Evolutionary conservation across 768 basidiomycete species (phyloP), one percentile per base, ranked within the genome.

Genomic region (Trametes villosa): DNA sequence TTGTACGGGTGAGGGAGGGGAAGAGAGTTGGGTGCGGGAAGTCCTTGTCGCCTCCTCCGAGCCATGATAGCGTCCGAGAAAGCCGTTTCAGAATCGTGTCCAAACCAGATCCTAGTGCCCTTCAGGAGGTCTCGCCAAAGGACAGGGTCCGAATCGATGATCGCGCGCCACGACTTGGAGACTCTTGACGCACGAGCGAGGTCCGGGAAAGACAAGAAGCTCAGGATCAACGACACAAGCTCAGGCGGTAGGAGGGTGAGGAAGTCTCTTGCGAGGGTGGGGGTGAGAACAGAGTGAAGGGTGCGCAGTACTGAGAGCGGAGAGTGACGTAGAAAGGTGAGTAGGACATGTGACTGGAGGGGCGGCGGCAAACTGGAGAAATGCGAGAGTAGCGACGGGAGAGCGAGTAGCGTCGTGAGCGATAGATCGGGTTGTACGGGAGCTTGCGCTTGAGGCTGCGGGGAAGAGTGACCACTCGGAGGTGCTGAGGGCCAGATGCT

Each of bases 231-330:
- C 1, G 95, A 91, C 51, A 93, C 89, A 36, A 99, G 86, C 69
- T 99, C 96, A 33, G 92, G 88, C 5, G 97, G 97, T 11, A 98
- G 85, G 38, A 93, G 84, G 2, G 91, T 88, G 65, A 98, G 83
- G 73, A 98, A 99, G 75, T 99, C 97, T 66, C 96, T 90, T 22
- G 94, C 93, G 29, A 98, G 80, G 2, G 94, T 94, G 26, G 91
- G 93, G 0, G 91, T 88, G 66, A 98, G 81, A 67, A 98, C 91
- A 34, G 89, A 87, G 69, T 96, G 89, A 17, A 98, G 76, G 1
- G 91, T 91, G 52, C 96, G 90, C 27, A 99, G 82, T 36, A 98
- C 96, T 4, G 94, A 88, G 20, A 96, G 84, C 3, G 95, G 88
- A 5, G 95, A 94, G 68, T 96, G 93, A 60, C 94, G 89, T 31